Percentiles rank a stretch among this genome's conserved stretches.
These are phyloP conservation scores for Claviceps digitariae DNA, from an alignment of 2,329 filamentous ascomycete genomes.

Conservation along the genomic window DNA sequence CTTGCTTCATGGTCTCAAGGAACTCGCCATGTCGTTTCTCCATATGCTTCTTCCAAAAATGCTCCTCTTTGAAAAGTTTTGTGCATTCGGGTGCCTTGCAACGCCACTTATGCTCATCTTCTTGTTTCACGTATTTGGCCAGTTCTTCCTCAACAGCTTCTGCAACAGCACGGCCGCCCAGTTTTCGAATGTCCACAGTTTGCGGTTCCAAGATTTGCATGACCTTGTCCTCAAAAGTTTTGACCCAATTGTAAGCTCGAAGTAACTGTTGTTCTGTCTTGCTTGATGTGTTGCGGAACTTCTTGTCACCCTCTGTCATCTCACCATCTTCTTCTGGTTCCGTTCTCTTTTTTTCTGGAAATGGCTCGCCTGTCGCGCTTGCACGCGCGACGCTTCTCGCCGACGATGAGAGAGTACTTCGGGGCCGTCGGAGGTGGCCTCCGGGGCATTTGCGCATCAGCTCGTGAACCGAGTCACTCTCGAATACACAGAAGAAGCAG, in stretches of 20 bases:
- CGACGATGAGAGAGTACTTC: constrained; percentile 68
- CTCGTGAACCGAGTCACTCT: constrained; percentile 94
- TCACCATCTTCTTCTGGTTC: constrained; percentile 49
- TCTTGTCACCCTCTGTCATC: constrained; percentile 47
- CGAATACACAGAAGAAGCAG: constrained; percentile 99
- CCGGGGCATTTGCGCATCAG: constrained; percentile 91
- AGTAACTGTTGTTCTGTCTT: constrained; percentile 88
- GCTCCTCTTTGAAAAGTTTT: constrained; percentile 92
- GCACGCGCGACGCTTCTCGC: constrained; percentile 77
- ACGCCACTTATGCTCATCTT: constrained; percentile 92
- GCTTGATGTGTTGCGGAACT: constrained; percentile 51
- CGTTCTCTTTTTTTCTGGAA: constrained; percentile 68
- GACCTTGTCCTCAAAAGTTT: constrained; percentile 95
- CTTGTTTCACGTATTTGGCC: constrained; percentile 80
- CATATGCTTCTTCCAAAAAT: constrained; percentile 96
- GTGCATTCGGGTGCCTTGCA: constrained; percentile 94
- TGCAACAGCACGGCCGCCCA: constrained; percentile 76
- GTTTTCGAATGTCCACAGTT: constrained; percentile 72
- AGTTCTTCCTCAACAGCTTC: constrained; percentile 82
- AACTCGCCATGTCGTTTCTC: constrained; percentile 92
- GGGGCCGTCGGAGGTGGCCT: constrained; percentile 85
- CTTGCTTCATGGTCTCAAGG: constrained; percentile 64
- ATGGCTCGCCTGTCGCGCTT: constrained; percentile 68
- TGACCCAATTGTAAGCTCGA: constrained; percentile 96
- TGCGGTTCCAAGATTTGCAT: constrained; percentile 86